A percentile compares a stretch with the other conserved stretches of the same genome.
phyloP scores from a whole-genome alignment of 805 yeast species.

The Martiniozyma abietophila region DNA sequence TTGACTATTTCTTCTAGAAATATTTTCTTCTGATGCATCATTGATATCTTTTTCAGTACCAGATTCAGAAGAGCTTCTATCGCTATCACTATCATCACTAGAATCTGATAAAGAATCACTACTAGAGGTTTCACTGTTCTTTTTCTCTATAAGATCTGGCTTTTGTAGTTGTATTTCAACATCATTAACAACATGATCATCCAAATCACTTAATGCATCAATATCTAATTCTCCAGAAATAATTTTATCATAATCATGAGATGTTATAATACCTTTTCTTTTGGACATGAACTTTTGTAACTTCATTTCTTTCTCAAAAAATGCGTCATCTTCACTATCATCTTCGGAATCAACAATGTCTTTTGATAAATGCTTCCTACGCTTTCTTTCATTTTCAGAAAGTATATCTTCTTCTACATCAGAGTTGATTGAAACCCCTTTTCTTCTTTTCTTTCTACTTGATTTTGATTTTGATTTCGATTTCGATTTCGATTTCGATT shows the following conservation, averaged over 20 bases:
- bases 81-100: constrained; percentile 5
- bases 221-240: constrained; percentile 6
- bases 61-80: constrained; percentile 10
- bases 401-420: constrained; percentile 21
- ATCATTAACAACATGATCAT: constrained; percentile 6
- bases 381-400: constrained; percentile 10
- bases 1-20: too few species aligned
- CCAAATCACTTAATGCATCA: constrained; percentile 8
- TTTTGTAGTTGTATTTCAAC: not conserved
- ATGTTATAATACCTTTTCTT: constrained; percentile 21
- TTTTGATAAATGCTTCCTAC: constrained; percentile 33
- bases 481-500: constrained; percentile 8
- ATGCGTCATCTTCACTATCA: constrained; percentile 43
- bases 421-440: constrained; percentile 18
- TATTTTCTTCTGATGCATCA: not conserved
- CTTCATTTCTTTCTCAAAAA: constrained; percentile 47
- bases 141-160: constrained; percentile 3
- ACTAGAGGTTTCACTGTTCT: not conserved
- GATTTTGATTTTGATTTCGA: constrained; percentile 2
- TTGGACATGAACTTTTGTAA: constrained; percentile 30
- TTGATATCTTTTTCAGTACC: not conserved
- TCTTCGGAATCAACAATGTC: constrained; percentile 57
- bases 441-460: constrained; percentile 6
- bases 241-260: constrained; percentile 20
- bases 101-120: not conserved